Base-by-base conservation (phyloP, 495 filamentous ascomycete species). In the Tetracladium marchalianum region DNA sequence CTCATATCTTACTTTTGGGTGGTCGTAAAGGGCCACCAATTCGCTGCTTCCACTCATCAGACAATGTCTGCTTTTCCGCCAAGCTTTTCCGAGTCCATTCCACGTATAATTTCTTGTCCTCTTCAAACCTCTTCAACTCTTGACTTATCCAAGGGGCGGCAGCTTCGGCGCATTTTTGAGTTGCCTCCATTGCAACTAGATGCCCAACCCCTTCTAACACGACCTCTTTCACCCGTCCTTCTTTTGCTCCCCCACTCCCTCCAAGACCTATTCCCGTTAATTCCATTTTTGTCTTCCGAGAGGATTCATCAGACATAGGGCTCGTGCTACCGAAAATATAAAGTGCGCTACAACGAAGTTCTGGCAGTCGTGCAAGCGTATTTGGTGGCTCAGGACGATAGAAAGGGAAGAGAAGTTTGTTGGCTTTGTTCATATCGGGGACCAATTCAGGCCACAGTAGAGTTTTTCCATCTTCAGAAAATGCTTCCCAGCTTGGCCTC, bases 171-270 rank as follows among this genome's bases (percentile, higher is more conserved):
- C 77, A 82, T 49, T 75, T 66, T n/a, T 56, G 65, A 11, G 82
- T 81, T 40, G 75, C 73, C 60, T 94, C 87, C 72, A 93, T 84
- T 1, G 92, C 84, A 39, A 96, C 74, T 31, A 96, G 62, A 65
- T 98, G 92, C 1, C 92, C 87, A 11, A 70, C 70, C 0, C 73
- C 77, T 39, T 81, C 66, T 3, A 96, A 58, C 12, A 77, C 67
- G 2, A 85, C 78, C 43, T 82, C 64, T 39, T 73, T 68, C 0
- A 95, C 89, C n/a, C 80, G 66, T 0, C 87, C 84, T n/a, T 71
- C 69, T 27, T 58, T 55, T 2, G 53, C 66, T 1, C 84, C 85
- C 1, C 85, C 85, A 58, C 73, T 82, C 2, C 85, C 85, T n/a
- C 82, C 81, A 1, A 68, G 44, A 0, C 81, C 84, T 0, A 63